phyloP scores from a whole-genome alignment of 1,284 basidiomycete species.

The Fomitopsis palustris region DNA sequence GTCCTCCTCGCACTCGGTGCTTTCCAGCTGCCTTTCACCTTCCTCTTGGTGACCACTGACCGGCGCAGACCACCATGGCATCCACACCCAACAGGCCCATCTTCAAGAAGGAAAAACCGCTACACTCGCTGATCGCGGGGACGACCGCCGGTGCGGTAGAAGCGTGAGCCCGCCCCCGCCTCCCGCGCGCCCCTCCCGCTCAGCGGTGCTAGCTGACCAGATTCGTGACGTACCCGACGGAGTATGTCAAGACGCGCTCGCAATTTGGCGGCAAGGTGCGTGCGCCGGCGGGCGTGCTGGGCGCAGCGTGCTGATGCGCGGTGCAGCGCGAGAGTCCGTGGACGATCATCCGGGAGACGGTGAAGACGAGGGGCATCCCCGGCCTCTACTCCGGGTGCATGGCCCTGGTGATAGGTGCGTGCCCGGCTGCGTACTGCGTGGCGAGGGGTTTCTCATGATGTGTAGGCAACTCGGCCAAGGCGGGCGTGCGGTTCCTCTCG shows the following conservation, averaged over 20 bases:
- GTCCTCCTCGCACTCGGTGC: too few relatives aligned
- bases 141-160: conserved; percentile 94
- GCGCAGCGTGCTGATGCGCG: background rate
- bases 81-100: conserved; percentile 8
- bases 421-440: background rate
- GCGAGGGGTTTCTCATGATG: background rate
- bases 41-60: too few relatives aligned
- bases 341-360: conserved; percentile 65
- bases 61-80: too few relatives aligned
- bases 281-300: background rate
- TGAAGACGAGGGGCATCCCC: conserved; percentile 66
- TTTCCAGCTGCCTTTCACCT: too few relatives aligned
- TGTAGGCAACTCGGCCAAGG: conserved; percentile 74
- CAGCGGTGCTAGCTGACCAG: conserved; percentile 40
- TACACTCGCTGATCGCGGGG: conserved; percentile 84
- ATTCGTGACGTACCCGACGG: conserved; percentile 87
- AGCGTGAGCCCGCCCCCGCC: conserved; percentile 51
- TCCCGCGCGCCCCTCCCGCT: conserved; percentile 13
- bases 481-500: conserved; percentile 91
- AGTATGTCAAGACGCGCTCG: conserved; percentile 86
- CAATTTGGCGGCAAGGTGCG: conserved; percentile 76
- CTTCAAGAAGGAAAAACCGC: conserved; percentile 68
- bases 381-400: conserved; percentile 87
- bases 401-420: conserved; percentile 77
- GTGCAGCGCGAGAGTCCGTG: conserved; percentile 63